Percentiles rank a stretch among this genome's conserved stretches.
Evolutionary conservation across 2,329 filamentous ascomycete genomes (phyloP).

Genomic region (Septoria petroselini): DNA sequence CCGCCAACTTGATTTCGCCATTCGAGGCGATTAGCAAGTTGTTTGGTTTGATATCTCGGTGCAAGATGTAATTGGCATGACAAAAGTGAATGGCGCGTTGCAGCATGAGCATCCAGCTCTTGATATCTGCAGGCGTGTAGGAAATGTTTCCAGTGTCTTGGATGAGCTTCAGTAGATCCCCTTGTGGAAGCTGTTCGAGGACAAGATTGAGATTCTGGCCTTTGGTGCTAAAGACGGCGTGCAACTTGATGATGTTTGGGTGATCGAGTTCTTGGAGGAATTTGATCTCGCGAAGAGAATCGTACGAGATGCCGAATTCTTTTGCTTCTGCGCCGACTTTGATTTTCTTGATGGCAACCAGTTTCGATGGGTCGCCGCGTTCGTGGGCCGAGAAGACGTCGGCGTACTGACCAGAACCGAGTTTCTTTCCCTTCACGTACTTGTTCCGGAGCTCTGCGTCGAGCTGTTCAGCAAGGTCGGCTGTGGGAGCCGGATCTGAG

Average conservation of each 20-base stretch:
- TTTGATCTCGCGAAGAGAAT: conserved; percentile 93
- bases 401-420: conserved; percentile 96
- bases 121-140: conserved; percentile 87
- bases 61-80: conserved; percentile 88
- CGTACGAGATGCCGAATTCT: conserved; percentile 81
- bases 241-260: conserved; percentile 89
- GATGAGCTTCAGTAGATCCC: conserved; percentile 92
- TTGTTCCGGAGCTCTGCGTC: conserved; percentile 63
- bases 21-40: conserved; percentile 92
- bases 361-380: conserved; percentile 63
- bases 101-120: conserved; percentile 99
- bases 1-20: conserved; percentile 90
- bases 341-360: conserved; percentile 92
- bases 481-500: conserved; percentile 16
- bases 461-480: conserved; percentile 48
- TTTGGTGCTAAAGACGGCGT: conserved; percentile 91
- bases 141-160: conserved; percentile 73
- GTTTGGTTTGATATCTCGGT: conserved; percentile 98
- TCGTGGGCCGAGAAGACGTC: conserved; percentile 89
- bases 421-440: conserved; percentile 88
- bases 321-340: conserved; percentile 81
- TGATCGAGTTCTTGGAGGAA: conserved; percentile 91
- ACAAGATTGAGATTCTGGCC: conserved; percentile 96
- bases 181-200: conserved; percentile 87
- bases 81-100: conserved; percentile 91